Conservation (phyloP, 768 basidiomycete genomes). For the Hygrocybe coccinea region DNA sequence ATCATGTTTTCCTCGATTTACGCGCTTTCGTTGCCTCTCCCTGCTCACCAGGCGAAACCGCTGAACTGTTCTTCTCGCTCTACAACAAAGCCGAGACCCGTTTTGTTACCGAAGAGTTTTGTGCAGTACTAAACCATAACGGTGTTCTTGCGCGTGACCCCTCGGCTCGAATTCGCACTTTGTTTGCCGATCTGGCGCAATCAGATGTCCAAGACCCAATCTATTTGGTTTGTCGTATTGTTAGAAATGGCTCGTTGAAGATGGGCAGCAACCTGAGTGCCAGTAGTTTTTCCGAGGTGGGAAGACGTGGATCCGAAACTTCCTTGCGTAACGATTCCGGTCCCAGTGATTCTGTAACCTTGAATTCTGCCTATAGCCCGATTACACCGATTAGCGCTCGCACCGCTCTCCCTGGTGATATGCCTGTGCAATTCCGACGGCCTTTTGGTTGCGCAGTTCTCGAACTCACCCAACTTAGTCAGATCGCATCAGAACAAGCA, state of each 20-base stretch:
- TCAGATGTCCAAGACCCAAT: constrained; percentile 83
- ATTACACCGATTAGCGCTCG: constrained; percentile 20
- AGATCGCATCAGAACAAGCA: constrained; percentile 57
- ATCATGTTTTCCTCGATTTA: constrained; percentile 85
- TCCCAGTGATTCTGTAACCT: constrained; percentile 12
- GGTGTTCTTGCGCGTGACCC: constrained; percentile 83
- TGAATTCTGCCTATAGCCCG: background rate
- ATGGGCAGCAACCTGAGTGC: constrained; percentile 55
- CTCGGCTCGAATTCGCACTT: constrained; percentile 66
- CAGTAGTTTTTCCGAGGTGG: constrained; percentile 37
- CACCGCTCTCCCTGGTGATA: constrained; percentile 29
- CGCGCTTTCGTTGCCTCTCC: constrained; percentile 89
- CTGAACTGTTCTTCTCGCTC: constrained; percentile 89
- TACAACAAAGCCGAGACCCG: constrained; percentile 80
- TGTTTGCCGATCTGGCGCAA: constrained; percentile 85
- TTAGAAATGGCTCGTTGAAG: constrained; percentile 83
- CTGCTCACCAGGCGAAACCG: constrained; percentile 86
- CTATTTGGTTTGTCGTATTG: constrained; percentile 85
- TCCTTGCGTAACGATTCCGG: constrained; percentile 37
- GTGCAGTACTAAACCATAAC: constrained; percentile 84
- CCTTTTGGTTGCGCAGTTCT: constrained; percentile 96
- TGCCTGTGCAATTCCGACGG: constrained; percentile 58
- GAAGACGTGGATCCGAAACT: constrained; percentile 54
- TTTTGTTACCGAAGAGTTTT: constrained; percentile 93
- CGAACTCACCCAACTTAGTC: constrained; percentile 65